Evolutionary conservation across 805 yeast genomes (phyloP).

Genomic region (Ogataea polymorpha): DNA sequence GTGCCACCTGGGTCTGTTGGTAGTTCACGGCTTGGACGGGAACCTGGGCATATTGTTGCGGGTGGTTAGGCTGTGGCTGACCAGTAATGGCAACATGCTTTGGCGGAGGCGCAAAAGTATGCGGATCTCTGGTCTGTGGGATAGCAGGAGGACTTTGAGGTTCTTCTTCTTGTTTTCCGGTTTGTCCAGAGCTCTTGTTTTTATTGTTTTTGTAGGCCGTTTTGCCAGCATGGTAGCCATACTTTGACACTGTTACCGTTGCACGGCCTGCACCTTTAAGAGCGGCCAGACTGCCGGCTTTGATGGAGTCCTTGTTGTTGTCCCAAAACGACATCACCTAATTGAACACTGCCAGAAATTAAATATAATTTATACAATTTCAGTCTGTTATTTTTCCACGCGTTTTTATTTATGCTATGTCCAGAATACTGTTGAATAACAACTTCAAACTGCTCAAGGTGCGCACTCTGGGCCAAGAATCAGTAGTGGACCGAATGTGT

Average conservation of each 20-base stretch:
- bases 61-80: slow-evolving; percentile 16
- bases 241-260: slow-evolving; percentile 45
- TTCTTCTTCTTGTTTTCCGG: slow-evolving; percentile 10
- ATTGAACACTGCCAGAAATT: slow-evolving; percentile 4
- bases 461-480: slow-evolving; percentile 11
- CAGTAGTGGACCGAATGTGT: slow-evolving; percentile 27
- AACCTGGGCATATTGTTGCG: slow-evolving; percentile 8
- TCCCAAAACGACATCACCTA: slow-evolving; percentile 42
- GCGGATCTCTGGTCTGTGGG: slow-evolving; percentile 28
- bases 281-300: slow-evolving; percentile 47
- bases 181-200: slow-evolving; percentile 5
- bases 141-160: slow-evolving; percentile 21
- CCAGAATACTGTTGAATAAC: slow-evolving; percentile 27
- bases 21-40: slow-evolving; percentile 1
- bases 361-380: neutral
- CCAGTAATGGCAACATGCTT: slow-evolving; percentile 24
- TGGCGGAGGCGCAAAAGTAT: slow-evolving; percentile 34
- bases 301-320: slow-evolving; percentile 50
- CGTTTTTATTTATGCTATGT: slow-evolving; percentile 22
- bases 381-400: slow-evolving; percentile 8
- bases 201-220: slow-evolving; percentile 45
- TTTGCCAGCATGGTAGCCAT: slow-evolving; percentile 43
- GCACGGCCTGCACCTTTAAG: slow-evolving; percentile 51
- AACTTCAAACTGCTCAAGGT: slow-evolving; percentile 21
- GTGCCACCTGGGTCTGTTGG: slow-evolving; percentile 6